phyloP scores from a whole-genome alignment of 345 rosid species.

The Triadica sebifera region DNA sequence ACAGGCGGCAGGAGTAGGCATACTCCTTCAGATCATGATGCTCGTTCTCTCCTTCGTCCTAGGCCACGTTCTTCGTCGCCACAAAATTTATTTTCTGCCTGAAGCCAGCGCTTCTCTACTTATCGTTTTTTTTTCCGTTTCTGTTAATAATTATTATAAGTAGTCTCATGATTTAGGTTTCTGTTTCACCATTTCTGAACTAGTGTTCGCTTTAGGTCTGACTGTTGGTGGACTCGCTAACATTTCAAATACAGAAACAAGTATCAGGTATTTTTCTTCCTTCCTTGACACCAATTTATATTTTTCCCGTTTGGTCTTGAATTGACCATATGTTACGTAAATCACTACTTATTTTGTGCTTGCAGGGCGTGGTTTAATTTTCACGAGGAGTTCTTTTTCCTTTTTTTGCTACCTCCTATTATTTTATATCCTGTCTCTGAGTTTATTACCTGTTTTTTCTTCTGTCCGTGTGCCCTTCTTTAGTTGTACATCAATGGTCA shows the following conservation, averaged over 20 bases:
- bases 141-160: too few relatives aligned
- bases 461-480: background rate
- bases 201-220: conserved; percentile 46
- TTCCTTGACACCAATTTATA: background rate
- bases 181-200: background rate
- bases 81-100: conserved; percentile 87
- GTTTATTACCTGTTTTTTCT: conserved; percentile 11
- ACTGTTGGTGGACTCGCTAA: conserved; percentile 93
- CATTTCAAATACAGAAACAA: conserved; percentile 81
- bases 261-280: conserved; percentile 55
- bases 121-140: conserved; percentile 51
- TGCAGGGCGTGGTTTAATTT: conserved; percentile 96
- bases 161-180: background rate
- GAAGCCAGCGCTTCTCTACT: conserved; percentile 99
- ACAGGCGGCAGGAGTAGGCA: conserved; percentile 97
- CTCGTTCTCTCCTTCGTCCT: conserved; percentile 97
- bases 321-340: background rate
- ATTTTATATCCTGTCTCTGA: conserved; percentile 75
- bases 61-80: conserved; percentile 97
- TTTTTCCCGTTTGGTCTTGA: background rate
- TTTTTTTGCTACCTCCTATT: conserved; percentile 91
- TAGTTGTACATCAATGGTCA: conserved; percentile 6
- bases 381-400: conserved; percentile 95
- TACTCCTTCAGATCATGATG: conserved; percentile 99
- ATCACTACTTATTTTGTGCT: conserved; percentile 1